Conservation (phyloP, 371 early-diverging fungal species). For the Encephalitozoon romaleae region DNA sequence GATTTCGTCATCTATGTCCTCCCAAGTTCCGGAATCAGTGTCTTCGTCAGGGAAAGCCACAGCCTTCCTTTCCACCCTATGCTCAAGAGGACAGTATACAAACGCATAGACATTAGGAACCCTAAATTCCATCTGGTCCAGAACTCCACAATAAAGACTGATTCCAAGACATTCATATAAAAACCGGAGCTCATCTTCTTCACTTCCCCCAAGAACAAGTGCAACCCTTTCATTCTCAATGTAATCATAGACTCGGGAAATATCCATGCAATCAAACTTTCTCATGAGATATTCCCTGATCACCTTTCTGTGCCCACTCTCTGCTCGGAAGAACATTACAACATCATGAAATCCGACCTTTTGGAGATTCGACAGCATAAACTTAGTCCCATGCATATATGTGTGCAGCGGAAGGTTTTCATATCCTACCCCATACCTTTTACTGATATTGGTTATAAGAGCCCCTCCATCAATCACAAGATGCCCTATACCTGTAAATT, state of each 20-base stretch:
- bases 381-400: constrained; percentile 18
- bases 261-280: background rate
- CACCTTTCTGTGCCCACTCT: background rate
- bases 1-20: background rate
- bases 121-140: constrained; percentile 29
- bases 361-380: constrained; percentile 24
- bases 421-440: constrained; percentile 14
- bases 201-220: constrained; percentile 20
- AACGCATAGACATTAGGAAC: constrained; percentile 20
- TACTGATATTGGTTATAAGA: constrained; percentile 9
- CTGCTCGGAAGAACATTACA: constrained; percentile 27
- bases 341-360: constrained; percentile 14
- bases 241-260: background rate
- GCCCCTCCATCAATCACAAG: constrained; percentile 35
- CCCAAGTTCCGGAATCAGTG: background rate
- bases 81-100: constrained; percentile 5
- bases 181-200: background rate
- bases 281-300: constrained; percentile 16
- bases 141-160: constrained; percentile 4
- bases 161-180: constrained; percentile 13
- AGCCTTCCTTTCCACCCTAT: background rate
- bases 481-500: constrained; percentile 53
- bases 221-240: constrained; percentile 43
- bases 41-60: background rate
- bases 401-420: constrained; percentile 22